Evolutionary conservation across 2,329 filamentous ascomycete genomes (phyloP).

Genomic region (Penicillium freii): DNA sequence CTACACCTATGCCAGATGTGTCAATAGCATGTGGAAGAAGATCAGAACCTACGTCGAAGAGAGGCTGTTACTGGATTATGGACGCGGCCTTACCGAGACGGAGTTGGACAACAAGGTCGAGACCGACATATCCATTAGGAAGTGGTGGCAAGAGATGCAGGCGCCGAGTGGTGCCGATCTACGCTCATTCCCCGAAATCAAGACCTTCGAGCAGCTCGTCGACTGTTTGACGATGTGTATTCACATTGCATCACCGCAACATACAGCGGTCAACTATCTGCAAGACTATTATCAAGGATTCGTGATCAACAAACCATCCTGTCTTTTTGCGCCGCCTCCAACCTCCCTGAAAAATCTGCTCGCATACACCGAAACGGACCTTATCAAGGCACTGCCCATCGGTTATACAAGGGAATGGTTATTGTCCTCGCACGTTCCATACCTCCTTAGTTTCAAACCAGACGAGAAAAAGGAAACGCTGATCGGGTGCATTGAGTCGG

Average conservation of each 20-base stretch:
- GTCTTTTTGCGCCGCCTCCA: slow-evolving; percentile 2
- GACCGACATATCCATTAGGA: too few relatives aligned
- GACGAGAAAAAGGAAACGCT: not conserved
- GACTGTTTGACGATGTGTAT: slow-evolving; percentile 15
- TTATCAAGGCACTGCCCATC: slow-evolving; percentile 8
- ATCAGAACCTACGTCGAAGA: too few relatives aligned
- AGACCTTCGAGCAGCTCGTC: slow-evolving; percentile 2
- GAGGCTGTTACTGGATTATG: too few relatives aligned
- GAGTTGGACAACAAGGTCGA: too few relatives aligned
- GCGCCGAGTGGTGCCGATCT: slow-evolving; percentile 1
- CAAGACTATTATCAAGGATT: slow-evolving; percentile 14
- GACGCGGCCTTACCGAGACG: too few relatives aligned
- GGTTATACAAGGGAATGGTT: slow-evolving; percentile 5
- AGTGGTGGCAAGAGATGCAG: too few relatives aligned
- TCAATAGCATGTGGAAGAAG: not conserved
- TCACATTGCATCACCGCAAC: slow-evolving; percentile 12
- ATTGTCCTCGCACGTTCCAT: slow-evolving; percentile 5
- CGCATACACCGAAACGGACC: slow-evolving; percentile 1
- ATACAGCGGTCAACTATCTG: slow-evolving; percentile 13
- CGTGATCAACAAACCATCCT: slow-evolving; percentile 11
- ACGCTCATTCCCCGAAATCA: not conserved
- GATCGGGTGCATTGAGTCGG: too few relatives aligned
- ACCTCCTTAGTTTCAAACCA: slow-evolving; percentile 2
- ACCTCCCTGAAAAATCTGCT: not conserved
- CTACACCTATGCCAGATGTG: not conserved